Conservation (phyloP, 2,329 filamentous ascomycete genomes). For the Arthrinium puccinioides region DNA sequence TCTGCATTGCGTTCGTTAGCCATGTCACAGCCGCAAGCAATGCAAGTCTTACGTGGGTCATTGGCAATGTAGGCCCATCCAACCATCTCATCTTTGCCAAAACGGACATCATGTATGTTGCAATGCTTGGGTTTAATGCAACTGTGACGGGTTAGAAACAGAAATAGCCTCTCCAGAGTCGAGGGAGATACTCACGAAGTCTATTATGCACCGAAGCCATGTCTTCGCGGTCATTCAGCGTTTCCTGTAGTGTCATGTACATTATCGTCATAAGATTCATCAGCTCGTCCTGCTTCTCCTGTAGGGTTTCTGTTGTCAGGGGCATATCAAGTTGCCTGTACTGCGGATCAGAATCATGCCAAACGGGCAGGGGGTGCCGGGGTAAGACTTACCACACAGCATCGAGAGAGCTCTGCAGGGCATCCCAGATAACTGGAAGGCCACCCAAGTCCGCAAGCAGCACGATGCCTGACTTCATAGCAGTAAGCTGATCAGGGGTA, state of each 20-base stretch:
- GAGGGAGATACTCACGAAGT: slow-evolving; percentile 37
- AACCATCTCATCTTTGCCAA: slow-evolving; percentile 68
- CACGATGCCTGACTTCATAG: slow-evolving; percentile 48
- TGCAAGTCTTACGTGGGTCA: slow-evolving; percentile 48
- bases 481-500: slow-evolving; percentile 47
- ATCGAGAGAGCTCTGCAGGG: slow-evolving; percentile 41
- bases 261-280: slow-evolving; percentile 57
- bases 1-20: slow-evolving; percentile 27
- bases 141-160: slow-evolving; percentile 36
- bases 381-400: slow-evolving; percentile 40
- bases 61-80: slow-evolving; percentile 52
- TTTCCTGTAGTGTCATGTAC: slow-evolving; percentile 52
- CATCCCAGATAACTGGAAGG: slow-evolving; percentile 43
- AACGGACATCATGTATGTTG: slow-evolving; percentile 64
- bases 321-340: slow-evolving; percentile 24
- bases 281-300: slow-evolving; percentile 51
- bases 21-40: neutral
- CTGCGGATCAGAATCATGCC: too few relatives aligned
- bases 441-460: slow-evolving; percentile 45
- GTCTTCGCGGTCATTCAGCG: slow-evolving; percentile 42
- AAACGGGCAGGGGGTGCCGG: slow-evolving; percentile 10
- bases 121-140: slow-evolving; percentile 56
- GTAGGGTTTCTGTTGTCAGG: slow-evolving; percentile 27
- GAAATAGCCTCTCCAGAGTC: too few relatives aligned
- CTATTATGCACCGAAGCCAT: slow-evolving; percentile 39